Evolutionary conservation across 202 grass and related monocot genomes (phyloP), one percentile per base, ranked within the genome.

Genomic region (Saccharum hybrid): DNA sequence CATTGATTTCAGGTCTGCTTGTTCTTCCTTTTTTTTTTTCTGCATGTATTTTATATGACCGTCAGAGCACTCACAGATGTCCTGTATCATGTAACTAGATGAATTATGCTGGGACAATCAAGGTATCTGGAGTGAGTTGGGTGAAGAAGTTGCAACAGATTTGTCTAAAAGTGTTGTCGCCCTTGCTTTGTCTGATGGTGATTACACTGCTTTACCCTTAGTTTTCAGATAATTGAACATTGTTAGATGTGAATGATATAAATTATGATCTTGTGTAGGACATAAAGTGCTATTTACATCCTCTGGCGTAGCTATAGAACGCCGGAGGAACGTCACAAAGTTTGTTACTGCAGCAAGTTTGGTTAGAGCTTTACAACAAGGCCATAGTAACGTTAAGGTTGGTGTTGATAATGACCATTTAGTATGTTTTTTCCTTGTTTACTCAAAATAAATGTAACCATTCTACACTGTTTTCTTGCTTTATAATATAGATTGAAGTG

Each of bases 251-350:
- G 19, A 36, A 65, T 68, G 46, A 57, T 68, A 28, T 10, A 10
- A 48, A 23, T 14, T 84, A 60, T 41, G 18, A 22, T 48, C 13
- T 45, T 40, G 14, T 84, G 37, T 34, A 84, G 82, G 63, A 33
- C 0, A 76, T 1, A 8, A 43, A 0, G 7, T 65, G 59, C 23
- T 83, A 40, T 69, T 68, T 84, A 51, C 73, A 36, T 18, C 2
- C 49, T 77, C 82, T 15, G 64, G 73, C 4, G 61, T 84, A 69
- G 49, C 82, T 61, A 43, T 84, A 84, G 26, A 62, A 61, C 10
- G 74, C 28, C 12, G 5, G 51, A 3, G 23, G 10, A 4, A 46
- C 33, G 4, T 16, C 16, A 84, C 73, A 36, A 77, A 10, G 38
- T 62, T 84, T 69, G 1, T 77, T 49, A 84, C 82, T 16, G 22